A percentile compares a stretch with the other conserved stretches of the same genome.
Conservation (phyloP, 345 rosid genomes). For the Schrenkiella parvula region DNA sequence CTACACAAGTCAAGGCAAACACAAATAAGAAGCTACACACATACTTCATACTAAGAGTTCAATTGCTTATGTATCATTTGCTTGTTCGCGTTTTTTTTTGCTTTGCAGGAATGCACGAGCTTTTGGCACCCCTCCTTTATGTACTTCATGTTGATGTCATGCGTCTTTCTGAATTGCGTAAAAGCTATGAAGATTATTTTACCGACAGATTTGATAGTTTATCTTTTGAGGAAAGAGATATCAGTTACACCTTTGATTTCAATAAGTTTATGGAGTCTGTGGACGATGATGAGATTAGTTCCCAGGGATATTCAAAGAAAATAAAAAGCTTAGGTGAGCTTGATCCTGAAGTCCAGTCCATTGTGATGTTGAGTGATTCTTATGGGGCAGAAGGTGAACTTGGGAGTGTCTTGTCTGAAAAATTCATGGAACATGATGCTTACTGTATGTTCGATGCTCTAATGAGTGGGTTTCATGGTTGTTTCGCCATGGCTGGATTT, state of each 20-base stretch:
- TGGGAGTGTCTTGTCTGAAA: slow-evolving; percentile 81
- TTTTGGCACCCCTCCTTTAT: slow-evolving; percentile 78
- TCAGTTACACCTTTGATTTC: slow-evolving; percentile 58
- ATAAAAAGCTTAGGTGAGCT: slow-evolving; percentile 55
- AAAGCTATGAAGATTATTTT: slow-evolving; percentile 65
- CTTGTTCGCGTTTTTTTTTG: neutral
- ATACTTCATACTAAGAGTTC: neutral
- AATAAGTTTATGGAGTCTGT: slow-evolving; percentile 54
- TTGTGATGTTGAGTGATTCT: slow-evolving; percentile 62
- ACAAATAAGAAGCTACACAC: neutral
- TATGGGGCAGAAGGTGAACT: slow-evolving; percentile 93
- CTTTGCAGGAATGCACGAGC: slow-evolving; percentile 83
- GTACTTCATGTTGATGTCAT: slow-evolving; percentile 74
- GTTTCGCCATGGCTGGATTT: slow-evolving; percentile 69
- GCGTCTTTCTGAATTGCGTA: slow-evolving; percentile 66
- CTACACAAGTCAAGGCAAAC: neutral
- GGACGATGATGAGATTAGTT: slow-evolving; percentile 44
- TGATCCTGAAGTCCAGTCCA: slow-evolving; percentile 68
- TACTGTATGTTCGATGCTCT: slow-evolving; percentile 88
- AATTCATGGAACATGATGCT: slow-evolving; percentile 91
- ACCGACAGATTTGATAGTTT: slow-evolving; percentile 74
- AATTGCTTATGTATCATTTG: neutral
- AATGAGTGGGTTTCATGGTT: slow-evolving; percentile 63
- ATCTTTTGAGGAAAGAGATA: slow-evolving; percentile 61
- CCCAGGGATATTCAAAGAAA: slow-evolving; percentile 43